Evolutionary conservation across 352 stramenopile species (phyloP), one percentile per base, ranked within the genome.

Genomic region (Phytophthora fragariaefolia): DNA sequence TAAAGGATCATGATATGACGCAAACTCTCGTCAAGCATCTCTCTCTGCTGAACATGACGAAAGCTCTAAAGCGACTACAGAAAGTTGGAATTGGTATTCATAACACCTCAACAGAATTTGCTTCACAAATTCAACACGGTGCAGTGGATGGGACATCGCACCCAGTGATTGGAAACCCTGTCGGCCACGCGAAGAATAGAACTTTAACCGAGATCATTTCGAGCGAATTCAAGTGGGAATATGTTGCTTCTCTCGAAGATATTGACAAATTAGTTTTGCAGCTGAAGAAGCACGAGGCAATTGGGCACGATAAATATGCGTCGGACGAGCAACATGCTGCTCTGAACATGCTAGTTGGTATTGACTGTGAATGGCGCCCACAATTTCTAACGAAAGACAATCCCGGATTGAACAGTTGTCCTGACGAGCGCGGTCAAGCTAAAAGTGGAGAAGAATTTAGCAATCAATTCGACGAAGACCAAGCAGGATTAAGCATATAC

Each of bases 311-410:
- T 8, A 24, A 55, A 48, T 22, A 49, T 8, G 2, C 27, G 2
- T 28, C 15, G 18, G 45, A 60, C 5, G 18, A 71, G 27, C 63
- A 63, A 30, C 48, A 52, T 2, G 55, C 68, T 15, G 42, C 36
- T 46, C 15, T 28, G 17, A 60, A 67, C 7, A 67, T 79, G 42
- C 17, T 89, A 40, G 51, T 91, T 58, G 82, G 78, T 2, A 71
- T 91, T 45, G 83, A 91, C 45, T 89, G 80, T 65, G 83, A 91
- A 36, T 91, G 83, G 80, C 71, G 80, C 9, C 83, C 83, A 4
- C 72, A 88, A 60, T 80, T 81, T 53, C 15, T 85, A 13, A 17
- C 57, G 27, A 74, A 74, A 50, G 42, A 70, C 8, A 2, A 9
- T 9, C 20, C 48, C 15, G 38, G 12, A 12, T 52, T 26, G 15